Percentiles rank a stretch among this genome's conserved stretches.
phyloP scores from a whole-genome alignment of 2,329 filamentous ascomycete genomes.

The Aureobasidium lini region DNA sequence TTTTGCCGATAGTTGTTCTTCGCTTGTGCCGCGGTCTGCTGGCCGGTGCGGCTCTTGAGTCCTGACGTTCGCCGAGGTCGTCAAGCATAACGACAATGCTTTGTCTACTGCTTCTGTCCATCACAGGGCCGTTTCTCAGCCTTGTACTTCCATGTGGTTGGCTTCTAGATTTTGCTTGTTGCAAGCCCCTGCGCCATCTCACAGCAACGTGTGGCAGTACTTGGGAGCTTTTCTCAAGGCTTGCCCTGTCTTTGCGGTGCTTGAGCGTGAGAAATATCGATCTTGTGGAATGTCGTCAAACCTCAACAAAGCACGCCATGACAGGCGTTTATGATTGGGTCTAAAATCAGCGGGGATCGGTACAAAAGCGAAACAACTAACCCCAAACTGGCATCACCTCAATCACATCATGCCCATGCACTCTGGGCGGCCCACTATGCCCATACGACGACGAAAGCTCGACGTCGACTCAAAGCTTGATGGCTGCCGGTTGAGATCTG shows the following conservation, averaged over 20 bases:
- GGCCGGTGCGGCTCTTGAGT: not conserved
- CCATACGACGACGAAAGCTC: conserved; percentile 6
- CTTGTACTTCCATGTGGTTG: not conserved
- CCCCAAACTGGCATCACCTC: conserved; percentile 13
- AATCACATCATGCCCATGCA: conserved; percentile 17
- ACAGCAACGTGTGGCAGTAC: not conserved
- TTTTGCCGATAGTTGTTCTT: not conserved
- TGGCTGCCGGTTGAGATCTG: conserved; percentile 11
- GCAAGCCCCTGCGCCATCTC: not conserved
- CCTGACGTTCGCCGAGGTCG: not conserved
- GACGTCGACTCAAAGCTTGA: conserved; percentile 11
- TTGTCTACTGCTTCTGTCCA: not conserved
- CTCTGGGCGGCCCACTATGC: conserved; percentile 13
- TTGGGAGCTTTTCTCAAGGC: not conserved
- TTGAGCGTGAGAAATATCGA: not conserved
- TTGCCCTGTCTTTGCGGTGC: not conserved
- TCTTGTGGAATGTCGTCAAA: conserved; percentile 10
- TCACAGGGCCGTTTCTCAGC: not conserved
- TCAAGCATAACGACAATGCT: not conserved
- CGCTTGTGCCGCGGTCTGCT: not conserved
- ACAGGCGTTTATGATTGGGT: conserved; percentile 3
- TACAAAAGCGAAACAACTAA: conserved; percentile 8
- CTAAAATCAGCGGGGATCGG: conserved; percentile 6
- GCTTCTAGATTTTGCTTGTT: not conserved
- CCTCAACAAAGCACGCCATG: conserved; percentile 11